Conservation (phyloP, 176 grass and related monocot genomes). For the Carex littledalei region DNA sequence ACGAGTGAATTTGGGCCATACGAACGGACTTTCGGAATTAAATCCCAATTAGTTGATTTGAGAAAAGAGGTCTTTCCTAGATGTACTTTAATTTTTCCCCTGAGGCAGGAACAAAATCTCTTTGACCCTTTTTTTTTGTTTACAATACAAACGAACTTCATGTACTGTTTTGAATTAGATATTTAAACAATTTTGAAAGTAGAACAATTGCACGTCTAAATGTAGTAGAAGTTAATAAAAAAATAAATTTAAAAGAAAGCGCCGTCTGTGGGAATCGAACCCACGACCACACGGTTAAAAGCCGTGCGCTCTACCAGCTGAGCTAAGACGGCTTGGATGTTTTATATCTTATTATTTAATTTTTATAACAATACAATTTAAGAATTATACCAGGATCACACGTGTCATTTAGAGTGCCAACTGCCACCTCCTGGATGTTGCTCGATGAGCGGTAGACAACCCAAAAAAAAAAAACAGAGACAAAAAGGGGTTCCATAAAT, state of each 20-base stretch:
- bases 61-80: no score
- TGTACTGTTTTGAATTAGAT: no score
- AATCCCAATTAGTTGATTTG: no score
- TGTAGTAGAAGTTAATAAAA: no score
- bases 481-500: not conserved
- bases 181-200: no score
- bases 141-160: no score
- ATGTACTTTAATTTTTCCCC: no score
- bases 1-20: no score
- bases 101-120: no score
- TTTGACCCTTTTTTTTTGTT: no score
- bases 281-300: constrained; percentile 99
- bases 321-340: constrained; percentile 53
- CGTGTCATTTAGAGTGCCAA: not conserved
- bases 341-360: not conserved
- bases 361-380: not conserved
- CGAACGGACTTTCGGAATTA: no score
- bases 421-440: not conserved
- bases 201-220: no score
- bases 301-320: constrained; percentile 96
- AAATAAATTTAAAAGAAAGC: not conserved
- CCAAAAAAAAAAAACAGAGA: not conserved
- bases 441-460: not conserved
- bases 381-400: not conserved
- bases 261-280: constrained; percentile 98